Base-by-base conservation (phyloP, 148 eudicot genomes). In the Camellia japonica region DNA sequence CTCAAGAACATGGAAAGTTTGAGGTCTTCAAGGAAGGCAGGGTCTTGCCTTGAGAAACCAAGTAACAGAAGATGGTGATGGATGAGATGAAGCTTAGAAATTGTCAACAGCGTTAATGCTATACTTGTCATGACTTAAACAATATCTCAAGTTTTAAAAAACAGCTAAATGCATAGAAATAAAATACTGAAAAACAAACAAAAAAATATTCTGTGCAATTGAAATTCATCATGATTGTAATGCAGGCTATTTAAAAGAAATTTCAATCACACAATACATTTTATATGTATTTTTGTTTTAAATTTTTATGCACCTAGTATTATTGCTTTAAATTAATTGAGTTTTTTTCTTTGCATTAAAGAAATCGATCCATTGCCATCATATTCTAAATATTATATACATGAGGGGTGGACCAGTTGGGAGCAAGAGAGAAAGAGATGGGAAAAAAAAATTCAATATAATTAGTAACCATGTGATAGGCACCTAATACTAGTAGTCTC, bases 11-110 rank as follows among this genome's bases (percentile, higher is more conserved):
- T 68, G 18, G 51, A 68, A 68, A 68, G 71, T 68, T 68, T 30
- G 71, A 68, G 71, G 71, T 68, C 19, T 68, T 68, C 71, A 42
- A 68, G 49, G 5, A 68, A 14, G 7, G 49, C 38, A 12, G 49
- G 49, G 47, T 68, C 49, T 68, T 68, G 71, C 71, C 71, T 68
- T 38, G 49, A 14, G 71, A 68, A 42, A 42, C 47, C 14, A 68
- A 9, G 71, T 11, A 38, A 49, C 42, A 42, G 49, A 43, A 68
- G 52, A 43, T 43, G 72, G 44, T 43, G 72, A 43, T 16, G 72
- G 10, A 68, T 43, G 54, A 44, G 52, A 68, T 68, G 72, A 44
- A 71, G 74, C 41, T 46, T 49, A 47, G 74, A 49, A 19, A 49
- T 12, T 67, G 46, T 46, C 55, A 71, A 71, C 74, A 8, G 30